Evolutionary conservation across 1,284 basidiomycete genomes (phyloP).

Genomic region (Puccinia hordei): DNA sequence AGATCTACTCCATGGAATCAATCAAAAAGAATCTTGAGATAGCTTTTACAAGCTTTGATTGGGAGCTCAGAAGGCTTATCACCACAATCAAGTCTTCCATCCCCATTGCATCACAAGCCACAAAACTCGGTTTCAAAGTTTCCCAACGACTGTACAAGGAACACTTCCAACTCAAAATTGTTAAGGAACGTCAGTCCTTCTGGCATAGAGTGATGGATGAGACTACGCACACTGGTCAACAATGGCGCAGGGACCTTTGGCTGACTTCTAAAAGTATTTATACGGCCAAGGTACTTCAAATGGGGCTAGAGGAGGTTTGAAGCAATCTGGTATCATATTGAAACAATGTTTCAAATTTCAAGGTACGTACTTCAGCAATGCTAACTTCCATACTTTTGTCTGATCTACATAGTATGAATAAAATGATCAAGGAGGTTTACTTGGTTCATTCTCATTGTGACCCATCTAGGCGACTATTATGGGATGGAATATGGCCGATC

Average conservation of each 20-base stretch:
- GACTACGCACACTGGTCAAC: slow-evolving; percentile 51
- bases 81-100: slow-evolving; percentile 53
- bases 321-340: slow-evolving; percentile 51
- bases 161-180: slow-evolving; percentile 19
- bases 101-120: slow-evolving; percentile 52
- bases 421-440: no score
- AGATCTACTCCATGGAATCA: slow-evolving; percentile 29
- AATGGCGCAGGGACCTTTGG: slow-evolving; percentile 53
- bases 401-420: no score
- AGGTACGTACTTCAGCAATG: slow-evolving; percentile 1
- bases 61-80: slow-evolving; percentile 52
- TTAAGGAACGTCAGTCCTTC: slow-evolving; percentile 48
- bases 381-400: no score
- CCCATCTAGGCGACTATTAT: slow-evolving; percentile 53
- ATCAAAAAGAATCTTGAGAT: slow-evolving; percentile 52
- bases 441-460: no score
- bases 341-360: slow-evolving; percentile 47
- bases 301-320: slow-evolving; percentile 52
- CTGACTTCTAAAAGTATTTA: slow-evolving; percentile 53
- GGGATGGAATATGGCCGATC: slow-evolving; percentile 54
- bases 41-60: slow-evolving; percentile 52
- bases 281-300: slow-evolving; percentile 48
- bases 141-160: slow-evolving; percentile 46
- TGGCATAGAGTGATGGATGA: slow-evolving; percentile 47
- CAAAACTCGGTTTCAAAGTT: slow-evolving; percentile 52